Evolutionary conservation across 305 asterid genomes (phyloP).

Genomic region (Rubia balearica): DNA sequence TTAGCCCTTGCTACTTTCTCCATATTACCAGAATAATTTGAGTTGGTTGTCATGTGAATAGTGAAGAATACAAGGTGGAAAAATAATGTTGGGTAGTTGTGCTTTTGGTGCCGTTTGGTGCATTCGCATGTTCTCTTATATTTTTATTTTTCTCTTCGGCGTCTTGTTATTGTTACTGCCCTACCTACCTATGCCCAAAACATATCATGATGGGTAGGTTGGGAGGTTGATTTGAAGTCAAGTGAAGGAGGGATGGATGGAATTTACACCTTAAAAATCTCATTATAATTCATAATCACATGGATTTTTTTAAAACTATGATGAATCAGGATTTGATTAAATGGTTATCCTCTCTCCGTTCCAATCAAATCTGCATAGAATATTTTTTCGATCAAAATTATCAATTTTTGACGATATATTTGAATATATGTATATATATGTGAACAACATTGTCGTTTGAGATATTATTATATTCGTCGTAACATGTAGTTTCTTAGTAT

Average conservation of each 20-base stretch:
- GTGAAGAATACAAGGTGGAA: neutral
- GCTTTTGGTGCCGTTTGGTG: slow-evolving; percentile 10
- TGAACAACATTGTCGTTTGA: too few relatives aligned
- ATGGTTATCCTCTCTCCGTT: too few relatives aligned
- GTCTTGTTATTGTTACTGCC: neutral
- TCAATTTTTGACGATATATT: too few relatives aligned
- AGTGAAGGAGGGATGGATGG: neutral
- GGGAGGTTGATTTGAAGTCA: slow-evolving; percentile 15
- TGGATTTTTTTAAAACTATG: too few relatives aligned
- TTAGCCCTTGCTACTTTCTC: neutral
- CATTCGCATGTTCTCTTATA: neutral
- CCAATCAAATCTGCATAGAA: too few relatives aligned
- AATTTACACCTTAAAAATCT: neutral
- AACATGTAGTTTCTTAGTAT: too few relatives aligned
- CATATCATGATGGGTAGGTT: slow-evolving; percentile 9
- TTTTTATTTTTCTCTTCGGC: neutral
- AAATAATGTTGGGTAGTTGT: slow-evolving; percentile 2
- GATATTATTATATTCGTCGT: too few relatives aligned
- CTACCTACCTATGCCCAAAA: neutral
- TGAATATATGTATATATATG: too few relatives aligned
- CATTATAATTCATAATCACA: neutral
- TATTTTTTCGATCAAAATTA: too few relatives aligned
- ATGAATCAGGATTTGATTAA: too few relatives aligned
- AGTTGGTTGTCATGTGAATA: neutral
- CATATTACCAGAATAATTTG: neutral